Percentiles rank a stretch among this genome's conserved stretches.
Conservation (phyloP, 1,139 yeast species). For the Debaryomycetaceae sp. region DNA sequence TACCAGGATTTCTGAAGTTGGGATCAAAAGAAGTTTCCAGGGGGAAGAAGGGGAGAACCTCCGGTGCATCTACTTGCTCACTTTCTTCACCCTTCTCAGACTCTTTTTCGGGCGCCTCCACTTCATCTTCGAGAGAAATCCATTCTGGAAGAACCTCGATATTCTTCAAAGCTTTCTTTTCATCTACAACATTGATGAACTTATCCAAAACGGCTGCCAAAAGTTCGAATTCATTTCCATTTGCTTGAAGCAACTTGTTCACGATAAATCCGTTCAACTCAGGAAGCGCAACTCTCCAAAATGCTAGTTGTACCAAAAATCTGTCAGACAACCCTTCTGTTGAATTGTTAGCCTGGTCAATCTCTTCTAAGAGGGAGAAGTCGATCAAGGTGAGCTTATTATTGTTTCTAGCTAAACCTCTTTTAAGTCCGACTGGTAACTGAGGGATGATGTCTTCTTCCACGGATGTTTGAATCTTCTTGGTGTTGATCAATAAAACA, state of each 20-base stretch:
- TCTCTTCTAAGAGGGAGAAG: conserved; percentile 55
- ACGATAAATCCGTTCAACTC: conserved; percentile 64
- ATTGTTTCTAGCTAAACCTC: conserved; percentile 51
- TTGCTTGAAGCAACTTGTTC: conserved; percentile 75
- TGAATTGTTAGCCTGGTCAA: conserved; percentile 46
- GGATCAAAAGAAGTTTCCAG: conserved; percentile 59
- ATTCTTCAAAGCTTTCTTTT: conserved; percentile 44
- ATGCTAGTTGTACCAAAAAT: conserved; percentile 74
- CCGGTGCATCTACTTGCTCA: conserved; percentile 14
- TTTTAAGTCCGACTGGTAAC: conserved; percentile 54
- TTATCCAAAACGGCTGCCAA: conserved; percentile 79
- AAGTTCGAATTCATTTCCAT: conserved; percentile 78
- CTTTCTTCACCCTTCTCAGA: conserved; percentile 14
- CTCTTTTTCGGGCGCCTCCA: conserved; percentile 12
- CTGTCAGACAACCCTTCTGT: conserved; percentile 75
- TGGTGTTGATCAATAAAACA: conserved; percentile 47
- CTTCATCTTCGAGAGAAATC: conserved; percentile 28
- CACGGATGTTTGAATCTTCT: conserved; percentile 36
- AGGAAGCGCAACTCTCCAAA: conserved; percentile 73
- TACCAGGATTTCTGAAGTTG: conserved; percentile 46
- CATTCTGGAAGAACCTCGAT: conserved; percentile 45
- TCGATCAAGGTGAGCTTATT: conserved; percentile 56
- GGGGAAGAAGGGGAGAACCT: conserved; percentile 49
- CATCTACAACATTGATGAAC: conserved; percentile 53
- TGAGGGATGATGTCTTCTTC: conserved; percentile 47